Conservation (phyloP, 2,329 filamentous ascomycete species). For the Sporothrix phasma region DNA sequence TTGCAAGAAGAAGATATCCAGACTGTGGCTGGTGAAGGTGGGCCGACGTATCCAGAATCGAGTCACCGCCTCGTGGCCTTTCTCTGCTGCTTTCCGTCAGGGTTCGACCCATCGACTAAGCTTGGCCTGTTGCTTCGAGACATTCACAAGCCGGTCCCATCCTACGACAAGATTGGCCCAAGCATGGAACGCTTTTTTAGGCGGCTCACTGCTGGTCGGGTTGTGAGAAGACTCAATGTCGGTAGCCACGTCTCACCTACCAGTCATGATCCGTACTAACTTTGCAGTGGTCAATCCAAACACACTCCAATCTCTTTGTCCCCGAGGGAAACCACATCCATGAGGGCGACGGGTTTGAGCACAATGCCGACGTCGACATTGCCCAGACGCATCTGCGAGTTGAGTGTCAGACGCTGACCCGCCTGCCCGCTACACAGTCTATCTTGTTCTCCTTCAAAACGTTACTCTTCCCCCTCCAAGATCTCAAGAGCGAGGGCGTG, state of each 20-base stretch:
- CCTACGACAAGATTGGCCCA: slow-evolving; percentile 42
- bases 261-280: too few species aligned
- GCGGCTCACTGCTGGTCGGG: slow-evolving; percentile 38
- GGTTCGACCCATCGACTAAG: slow-evolving; percentile 42
- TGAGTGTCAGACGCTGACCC: slow-evolving; percentile 43
- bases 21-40: slow-evolving; percentile 20
- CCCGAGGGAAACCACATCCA: slow-evolving; percentile 30
- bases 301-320: slow-evolving; percentile 33
- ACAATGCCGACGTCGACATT: slow-evolving; percentile 31
- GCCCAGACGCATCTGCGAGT: slow-evolving; percentile 33
- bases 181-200: slow-evolving; percentile 48
- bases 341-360: slow-evolving; percentile 25
- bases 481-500: slow-evolving; percentile 40
- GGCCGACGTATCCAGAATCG: slow-evolving; percentile 3
- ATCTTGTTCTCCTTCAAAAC: slow-evolving; percentile 49
- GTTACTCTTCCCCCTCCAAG: slow-evolving; percentile 38
- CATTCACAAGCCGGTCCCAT: slow-evolving; percentile 43
- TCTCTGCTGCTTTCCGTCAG: slow-evolving; percentile 42
- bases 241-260: too few species aligned
- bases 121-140: slow-evolving; percentile 38
- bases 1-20: slow-evolving; percentile 28
- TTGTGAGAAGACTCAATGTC: slow-evolving; percentile 42
- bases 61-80: slow-evolving; percentile 37
- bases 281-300: slow-evolving; percentile 40
- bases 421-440: slow-evolving; percentile 37